Base-by-base conservation (phyloP, 1,284 basidiomycete species). In the Rhodotorula glutinis region DNA sequence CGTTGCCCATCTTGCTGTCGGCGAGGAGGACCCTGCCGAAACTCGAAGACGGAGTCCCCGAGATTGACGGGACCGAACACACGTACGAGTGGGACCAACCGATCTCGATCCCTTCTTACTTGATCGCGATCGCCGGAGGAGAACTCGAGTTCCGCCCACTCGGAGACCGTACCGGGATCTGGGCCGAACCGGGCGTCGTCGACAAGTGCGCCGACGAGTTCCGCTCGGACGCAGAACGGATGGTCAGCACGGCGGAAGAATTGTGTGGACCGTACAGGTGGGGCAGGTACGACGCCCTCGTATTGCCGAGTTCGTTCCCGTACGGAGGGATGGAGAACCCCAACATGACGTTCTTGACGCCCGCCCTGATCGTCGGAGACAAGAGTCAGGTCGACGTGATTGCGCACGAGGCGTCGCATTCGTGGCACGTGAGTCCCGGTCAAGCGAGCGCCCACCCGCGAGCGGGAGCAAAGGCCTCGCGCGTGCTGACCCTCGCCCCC, bases 261-360 rank as follows among this genome's bases (percentile, higher is more conserved):
- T 78, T 92, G 49, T 83, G 91, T 4, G 69, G 73, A 3, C 85
- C 84, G 0, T 98, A 98, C 79, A 82, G 83, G 57, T 98, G 95
- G 80, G 89, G 90, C 2, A 88, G 93, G 4, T 97, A 93, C 76
- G 93, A 97, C 78, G 80, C 94, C 11, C 82, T 98, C 40, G 89
- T 98, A n/a, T 82, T 97, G 13, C 95, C 95, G 0, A 89, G 92
- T 21, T 90, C 90, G 0, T 98, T 97, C 83, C 94, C 94, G 0
- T 97, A 78, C 68, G 46, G 53, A 46, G 90, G 91, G 72, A 89
- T 91, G 91, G 87, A 88, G 72, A 73, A 91, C 74, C 84, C 89
- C 3, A 93, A 91, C 76, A 23, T 91, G 63, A 88, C 90, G 0
- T 94, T 95, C 80, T 82, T 92, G 49, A 95, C 91, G 0, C 92